Base-by-base conservation (phyloP, 2,329 filamentous ascomycete genomes). In the Aspergillus latus region DNA sequence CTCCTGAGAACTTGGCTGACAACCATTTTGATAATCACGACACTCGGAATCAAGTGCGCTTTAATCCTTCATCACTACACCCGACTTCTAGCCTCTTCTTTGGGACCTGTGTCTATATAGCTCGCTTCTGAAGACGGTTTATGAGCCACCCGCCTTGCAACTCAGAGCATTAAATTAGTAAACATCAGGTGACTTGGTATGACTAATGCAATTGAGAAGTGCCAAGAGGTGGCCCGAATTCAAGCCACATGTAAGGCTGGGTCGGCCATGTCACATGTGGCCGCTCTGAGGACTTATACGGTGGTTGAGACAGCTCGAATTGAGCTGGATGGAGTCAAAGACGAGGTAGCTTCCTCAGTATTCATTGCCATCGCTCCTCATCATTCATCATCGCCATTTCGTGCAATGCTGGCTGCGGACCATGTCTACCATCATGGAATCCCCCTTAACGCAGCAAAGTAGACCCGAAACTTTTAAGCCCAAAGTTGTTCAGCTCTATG, bases 401-500 rank as follows among this genome's bases (percentile, higher is more conserved):
- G 52, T 62, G 52, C 43, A 55, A 64, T 64, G 60, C 57, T 59
- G 58, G 59, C 46, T 52, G 62, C 61, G 52, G 50, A 60, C 54
- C 49, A 57, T 56, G 52, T 56, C 57, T 45, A 61, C 57, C 66
- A 67, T 46, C 54, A 95, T 95, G 90, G 90, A 96, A 79, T 97
- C 93, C 72, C 94, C 94, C 62, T 84, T 99, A 71, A 96, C 92
- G 56, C 92, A 95, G 76, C 92, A 97, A 81, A 85, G 86, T 75
- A 85, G 91, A 68, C 94, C 93, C 53, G 89, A 95, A 74, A 85
- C 88, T 40, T 97, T 99, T 72, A 89, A 95, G 76, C 93, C 90
- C 53, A 99, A 99, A 79, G 90, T 99, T 64, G 88, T 96, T 59
- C 83, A 89, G 73, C 85, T 97, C 50, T 99, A 99, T 76, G 85